Base-by-base conservation (phyloP, 2,329 filamentous ascomycete species). In the Sclerotinia glacialis region DNA sequence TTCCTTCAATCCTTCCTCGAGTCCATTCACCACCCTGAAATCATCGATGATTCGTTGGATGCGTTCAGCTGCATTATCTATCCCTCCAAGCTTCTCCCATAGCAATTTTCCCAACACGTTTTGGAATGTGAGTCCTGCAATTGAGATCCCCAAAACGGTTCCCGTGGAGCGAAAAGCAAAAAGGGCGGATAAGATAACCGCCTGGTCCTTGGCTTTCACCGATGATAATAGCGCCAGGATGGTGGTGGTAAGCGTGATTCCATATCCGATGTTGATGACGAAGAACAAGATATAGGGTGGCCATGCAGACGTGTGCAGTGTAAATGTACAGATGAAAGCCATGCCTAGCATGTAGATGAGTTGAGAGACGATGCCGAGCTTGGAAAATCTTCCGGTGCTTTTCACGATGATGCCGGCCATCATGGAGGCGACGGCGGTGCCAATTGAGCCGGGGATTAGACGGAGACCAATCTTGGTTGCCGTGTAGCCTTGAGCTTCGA, bases 91-190 rank as follows among this genome's bases (percentile, higher is more conserved):
- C 60, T 70, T 68, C 42, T 68, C 67, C 28, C 59, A 62, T 6
- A 67, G 26, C 21, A 49, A 12, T 34, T n/a, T 64, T 11, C 52
- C 61, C 60, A 66, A 23, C 21, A 65, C 44, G 44, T 65, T 68
- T 53, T 71, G 69, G 18, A 72, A 69, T n/a, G 67, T 66, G 6
- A 65, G 42, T 23, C 56, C 62, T 18, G 69, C 60, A 31, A 68
- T 18, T 0, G 85, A 86, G 3, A 86, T 86, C 56, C 85, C 84
- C 68, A 91, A 78, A 23, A 87, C 88, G 64, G 92, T 81, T 12
- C 90, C 91, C 0, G 93, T 81, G 2, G 87, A 88, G 50, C 90
- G 86, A 80, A 93, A 93, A 23, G 93, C 84, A 77, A 93, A 93
- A 21, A 86, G 89, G 75, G 89, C 92, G 12, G 90, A 89, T 26